Base-by-base conservation (phyloP, 1,284 basidiomycete genomes). In the Pulveroboletus sp. region DNA sequence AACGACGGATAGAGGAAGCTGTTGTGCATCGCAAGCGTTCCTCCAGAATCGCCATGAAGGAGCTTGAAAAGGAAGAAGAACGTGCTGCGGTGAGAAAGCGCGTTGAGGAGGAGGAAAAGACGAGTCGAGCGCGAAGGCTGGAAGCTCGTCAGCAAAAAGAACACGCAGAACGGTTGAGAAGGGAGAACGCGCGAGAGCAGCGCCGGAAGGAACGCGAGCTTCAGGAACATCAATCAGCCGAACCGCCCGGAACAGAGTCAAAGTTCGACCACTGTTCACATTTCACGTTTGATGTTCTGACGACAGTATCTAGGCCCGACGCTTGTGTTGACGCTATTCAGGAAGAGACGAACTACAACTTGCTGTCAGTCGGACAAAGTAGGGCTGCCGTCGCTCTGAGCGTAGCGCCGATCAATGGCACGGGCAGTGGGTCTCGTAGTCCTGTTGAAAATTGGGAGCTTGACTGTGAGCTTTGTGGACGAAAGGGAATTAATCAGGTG, bases 1-100 rank as follows among this genome's bases (percentile, higher is more conserved):
- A 86, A 66, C 77, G 79, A 49, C 80, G 79, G 47, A 59, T 87
- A 45, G 87, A 89, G 61, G 82, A 89, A 54, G 87, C 89, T 5
- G 74, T 92, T 15, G 81, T 85, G 25, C 86, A 86, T 58, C 84
- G 92, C 56, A 95, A 95, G 72, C 85, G 92, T 28, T 93, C 92
- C 3, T 90, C 89, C 43, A 88, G 93, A 35, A 84, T 95, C 56
- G 91, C 92, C 7, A 72, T 84, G 36, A 87, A 83, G 62, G 89
- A 92, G 66, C 80, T 72, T 48, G 87, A 87, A 69, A 85, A 82
- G 62, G 87, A 90, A 66, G 86, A 90, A 65, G 85, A 86, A 14
- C 76, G 80, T 40, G 62, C 78, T 14, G 77, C 78, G 5, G 80
- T 80, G 18, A 75, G 78, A 61, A 81, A 76, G 63, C 81, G 81